Percentiles rank a stretch among this genome's conserved stretches.
Evolutionary conservation across 495 filamentous ascomycete species (phyloP).

Genomic region (Hypoxylon subgilvum): DNA sequence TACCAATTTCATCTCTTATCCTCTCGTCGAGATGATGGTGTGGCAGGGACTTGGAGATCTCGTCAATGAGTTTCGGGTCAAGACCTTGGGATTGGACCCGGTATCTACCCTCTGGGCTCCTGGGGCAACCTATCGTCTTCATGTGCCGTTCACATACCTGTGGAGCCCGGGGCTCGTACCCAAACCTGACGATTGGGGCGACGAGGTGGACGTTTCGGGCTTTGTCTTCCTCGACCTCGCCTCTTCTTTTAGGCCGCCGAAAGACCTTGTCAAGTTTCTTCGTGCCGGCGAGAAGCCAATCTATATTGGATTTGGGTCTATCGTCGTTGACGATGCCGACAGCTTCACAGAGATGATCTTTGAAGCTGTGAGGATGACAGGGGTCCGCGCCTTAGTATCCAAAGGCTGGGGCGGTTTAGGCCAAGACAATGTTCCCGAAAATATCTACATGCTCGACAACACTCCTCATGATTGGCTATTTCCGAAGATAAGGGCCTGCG

Average conservation of each 20-base stretch:
- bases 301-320: constrained; percentile 73
- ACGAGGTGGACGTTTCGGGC: constrained; percentile 66
- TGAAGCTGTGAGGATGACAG: constrained; percentile 62
- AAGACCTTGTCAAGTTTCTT: constrained; percentile 61
- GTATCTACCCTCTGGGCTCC: constrained; percentile 70
- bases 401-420: constrained; percentile 73
- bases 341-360: constrained; percentile 67
- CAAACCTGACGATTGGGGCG: constrained; percentile 68
- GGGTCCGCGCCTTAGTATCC: constrained; percentile 67
- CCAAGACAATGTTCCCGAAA: constrained; percentile 60
- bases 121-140: constrained; percentile 64
- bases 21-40: constrained; percentile 72
- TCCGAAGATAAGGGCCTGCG: constrained; percentile 62
- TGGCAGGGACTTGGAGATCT: constrained; percentile 70
- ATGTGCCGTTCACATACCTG: constrained; percentile 68
- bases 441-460: constrained; percentile 68
- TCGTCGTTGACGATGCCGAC: constrained; percentile 71
- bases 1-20: constrained; percentile 76
- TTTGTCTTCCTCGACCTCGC: constrained; percentile 71
- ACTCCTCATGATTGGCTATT: constrained; percentile 75
- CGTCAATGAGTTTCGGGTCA: constrained; percentile 67
- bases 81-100: constrained; percentile 64
- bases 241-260: constrained; percentile 62
- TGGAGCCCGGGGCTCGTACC: constrained; percentile 71
- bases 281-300: constrained; percentile 61